Evolutionary conservation across 345 rosid species (phyloP), one percentile per base, ranked within the genome.

Genomic region (Eucalyptus coolabah): DNA sequence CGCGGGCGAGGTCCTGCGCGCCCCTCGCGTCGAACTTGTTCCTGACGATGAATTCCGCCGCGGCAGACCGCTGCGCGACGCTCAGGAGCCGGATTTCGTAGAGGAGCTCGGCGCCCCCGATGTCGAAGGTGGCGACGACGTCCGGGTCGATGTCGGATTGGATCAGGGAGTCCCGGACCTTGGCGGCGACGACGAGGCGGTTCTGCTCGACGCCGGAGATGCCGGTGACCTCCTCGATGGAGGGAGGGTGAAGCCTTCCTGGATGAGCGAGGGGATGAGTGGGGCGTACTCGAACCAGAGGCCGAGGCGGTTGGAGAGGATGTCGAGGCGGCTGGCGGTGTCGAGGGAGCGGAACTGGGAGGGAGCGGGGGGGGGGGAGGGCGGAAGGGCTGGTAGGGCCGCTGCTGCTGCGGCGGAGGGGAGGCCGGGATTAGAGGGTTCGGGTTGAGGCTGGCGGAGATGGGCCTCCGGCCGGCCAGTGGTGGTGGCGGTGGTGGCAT

Each of bases 201-300:
- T 96, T 98, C 94, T 98, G 99, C 86, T 98, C 98, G 81, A 94
- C 95, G 90, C 98, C 96, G 87, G 98, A 88, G 88, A 98, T 89
- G 24, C 99, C 99, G 8, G 99, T 97, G 88, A 56, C 16, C 81
- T 97, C 99, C 86, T 98, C 99, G 77, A 97, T 88, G 47, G 96
- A 72, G 15, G 98, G 92, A 21, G 98, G 50, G 95, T 67, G 92
- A 96, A 96, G 32, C 99, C 99, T 90, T 98, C 99, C 67, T 93
- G 94, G 92, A 95, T 67, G 23, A 98, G 95, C 24, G 96, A 92
- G 30, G 98, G 85, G n/a, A 98, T 97, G 42, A 98, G 94, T 0
- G 98, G 97, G 30, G 99, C 98, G 91, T 95, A 98, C 83, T 96
- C 98, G 92, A 91, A 96, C 98, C 99, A 98, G 89, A 93, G 95